phyloP scores from a whole-genome alignment of 306 rosid species.

The Prunus mongolica region DNA sequence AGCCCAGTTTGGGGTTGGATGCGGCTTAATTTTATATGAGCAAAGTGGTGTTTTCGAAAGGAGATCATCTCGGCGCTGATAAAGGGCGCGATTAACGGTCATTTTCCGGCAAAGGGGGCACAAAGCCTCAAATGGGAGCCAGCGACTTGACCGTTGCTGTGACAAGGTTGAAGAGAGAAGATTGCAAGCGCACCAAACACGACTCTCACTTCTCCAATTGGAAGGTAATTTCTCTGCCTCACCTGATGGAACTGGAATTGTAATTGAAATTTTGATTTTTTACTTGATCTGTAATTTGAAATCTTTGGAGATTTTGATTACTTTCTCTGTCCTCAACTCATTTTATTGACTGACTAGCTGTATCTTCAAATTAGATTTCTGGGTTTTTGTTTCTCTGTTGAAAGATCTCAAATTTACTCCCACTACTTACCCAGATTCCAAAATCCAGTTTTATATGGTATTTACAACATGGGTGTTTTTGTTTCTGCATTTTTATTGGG shows the following conservation, averaged over 20 bases:
- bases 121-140: slow-evolving; percentile 17
- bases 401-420: neutral
- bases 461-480: slow-evolving; percentile 2
- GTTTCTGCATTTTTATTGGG: neutral
- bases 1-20: neutral
- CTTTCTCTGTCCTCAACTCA: neutral
- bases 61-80: neutral
- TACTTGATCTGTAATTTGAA: neutral
- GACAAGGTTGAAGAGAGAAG: slow-evolving; percentile 58
- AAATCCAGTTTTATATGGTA: neutral
- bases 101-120: neutral
- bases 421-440: neutral
- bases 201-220: slow-evolving; percentile 58
- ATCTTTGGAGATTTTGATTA: neutral
- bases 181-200: slow-evolving; percentile 61
- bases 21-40: neutral
- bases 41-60: neutral
- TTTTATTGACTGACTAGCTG: neutral
- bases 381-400: neutral
- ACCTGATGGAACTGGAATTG: neutral
- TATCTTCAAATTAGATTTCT: too few species aligned
- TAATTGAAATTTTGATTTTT: neutral
- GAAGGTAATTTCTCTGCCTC: slow-evolving; percentile 46
- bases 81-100: slow-evolving; percentile 17
- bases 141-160: slow-evolving; percentile 1